Conservation (phyloP, 306 rosid genomes). For the Glycine latifolia region DNA sequence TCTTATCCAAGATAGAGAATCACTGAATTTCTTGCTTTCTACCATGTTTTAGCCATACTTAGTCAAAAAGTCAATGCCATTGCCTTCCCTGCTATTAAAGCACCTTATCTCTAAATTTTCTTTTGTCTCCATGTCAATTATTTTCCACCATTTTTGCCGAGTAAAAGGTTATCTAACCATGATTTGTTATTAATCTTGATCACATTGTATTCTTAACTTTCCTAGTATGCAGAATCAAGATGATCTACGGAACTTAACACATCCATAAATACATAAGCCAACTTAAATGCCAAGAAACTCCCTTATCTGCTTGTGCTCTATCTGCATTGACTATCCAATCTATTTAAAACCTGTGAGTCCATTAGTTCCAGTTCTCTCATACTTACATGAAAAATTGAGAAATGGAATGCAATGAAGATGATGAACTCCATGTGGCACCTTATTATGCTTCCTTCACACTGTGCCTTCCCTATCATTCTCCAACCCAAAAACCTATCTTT, state of each 20-base stretch:
- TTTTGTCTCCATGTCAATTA: constrained; percentile 36
- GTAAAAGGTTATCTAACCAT: constrained; percentile 35
- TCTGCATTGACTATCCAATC: constrained; percentile 29
- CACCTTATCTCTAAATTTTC: neutral
- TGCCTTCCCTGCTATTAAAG: constrained; percentile 15
- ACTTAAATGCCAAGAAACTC: constrained; percentile 48
- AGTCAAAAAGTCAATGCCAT: constrained; percentile 29
- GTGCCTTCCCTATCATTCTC: constrained; percentile 33
- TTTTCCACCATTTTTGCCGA: constrained; percentile 43
- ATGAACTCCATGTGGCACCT: constrained; percentile 26
- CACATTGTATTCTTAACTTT: constrained; percentile 27
- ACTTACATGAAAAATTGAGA: constrained; percentile 23
- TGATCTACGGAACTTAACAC: constrained; percentile 45
- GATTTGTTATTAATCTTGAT: constrained; percentile 26
- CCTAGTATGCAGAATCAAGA: constrained; percentile 39
- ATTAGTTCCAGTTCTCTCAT: constrained; percentile 26
- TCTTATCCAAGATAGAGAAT: constrained; percentile 6
- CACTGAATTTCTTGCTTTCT: constrained; percentile 21
- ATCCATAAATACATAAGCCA: constrained; percentile 29
- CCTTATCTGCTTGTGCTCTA: constrained; percentile 17
- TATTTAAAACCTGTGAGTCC: constrained; percentile 9
- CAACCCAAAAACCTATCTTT: constrained; percentile 36
- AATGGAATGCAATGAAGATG: constrained; percentile 45
- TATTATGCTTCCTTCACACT: constrained; percentile 34
- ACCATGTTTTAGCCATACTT: constrained; percentile 36